Evolutionary conservation across 768 basidiomycete genomes (phyloP).

Genomic region (Psilocybe azurescens): DNA sequence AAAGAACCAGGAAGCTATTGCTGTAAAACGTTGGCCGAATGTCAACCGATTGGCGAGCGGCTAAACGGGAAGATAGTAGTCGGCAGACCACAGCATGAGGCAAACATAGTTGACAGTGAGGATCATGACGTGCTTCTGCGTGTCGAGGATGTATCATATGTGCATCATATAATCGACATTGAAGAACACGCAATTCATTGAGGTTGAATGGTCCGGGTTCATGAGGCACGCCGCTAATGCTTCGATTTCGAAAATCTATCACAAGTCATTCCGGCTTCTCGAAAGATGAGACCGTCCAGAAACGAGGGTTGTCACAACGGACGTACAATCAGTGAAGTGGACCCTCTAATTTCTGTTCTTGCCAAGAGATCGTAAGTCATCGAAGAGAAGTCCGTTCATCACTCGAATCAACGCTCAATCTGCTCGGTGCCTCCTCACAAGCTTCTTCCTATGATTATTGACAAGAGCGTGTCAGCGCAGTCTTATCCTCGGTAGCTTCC

Average conservation of each 20-base stretch:
- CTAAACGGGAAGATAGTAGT: too few relatives aligned
- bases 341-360: background rate
- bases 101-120: too few relatives aligned
- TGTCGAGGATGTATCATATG: background rate
- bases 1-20: too few relatives aligned
- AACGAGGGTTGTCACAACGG: too few relatives aligned
- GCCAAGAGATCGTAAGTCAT: background rate
- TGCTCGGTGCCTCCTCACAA: slow-evolving; percentile 1
- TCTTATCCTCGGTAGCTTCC: slow-evolving; percentile 5
- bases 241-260: background rate
- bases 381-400: background rate
- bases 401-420: slow-evolving; percentile 3
- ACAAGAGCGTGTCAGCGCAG: background rate
- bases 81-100: too few relatives aligned
- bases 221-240: background rate
- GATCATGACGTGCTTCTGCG: too few relatives aligned
- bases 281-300: too few relatives aligned
- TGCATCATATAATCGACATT: background rate
- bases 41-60: too few relatives aligned
- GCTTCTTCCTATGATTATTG: slow-evolving; percentile 2
- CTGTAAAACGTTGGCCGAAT: too few relatives aligned
- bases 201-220: background rate
- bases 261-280: too few relatives aligned
- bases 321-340: background rate
- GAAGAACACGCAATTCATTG: background rate